Evolutionary conservation across 805 yeast genomes (phyloP).

Genomic region (Candida taoyuanica): DNA sequence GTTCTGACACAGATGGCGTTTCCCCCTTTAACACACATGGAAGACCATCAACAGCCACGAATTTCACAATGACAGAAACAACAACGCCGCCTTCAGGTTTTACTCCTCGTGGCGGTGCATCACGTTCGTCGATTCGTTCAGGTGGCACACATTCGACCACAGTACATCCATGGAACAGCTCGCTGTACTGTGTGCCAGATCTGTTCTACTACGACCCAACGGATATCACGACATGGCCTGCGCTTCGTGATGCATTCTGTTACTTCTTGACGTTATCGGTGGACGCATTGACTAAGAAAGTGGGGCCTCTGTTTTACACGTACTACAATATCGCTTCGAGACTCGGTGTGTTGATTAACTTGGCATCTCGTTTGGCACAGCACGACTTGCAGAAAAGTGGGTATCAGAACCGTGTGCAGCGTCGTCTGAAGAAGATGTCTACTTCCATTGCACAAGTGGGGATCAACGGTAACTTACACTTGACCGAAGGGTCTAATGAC

Average conservation of each 20-base stretch:
- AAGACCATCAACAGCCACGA: constrained; percentile 18
- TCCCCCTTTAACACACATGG: not conserved
- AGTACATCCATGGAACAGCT: constrained; percentile 26
- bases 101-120: constrained; percentile 1
- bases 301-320: constrained; percentile 47
- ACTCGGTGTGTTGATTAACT: constrained; percentile 47
- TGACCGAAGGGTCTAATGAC: constrained; percentile 27
- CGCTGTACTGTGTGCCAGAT: constrained; percentile 31
- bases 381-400: constrained; percentile 45
- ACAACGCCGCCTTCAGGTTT: constrained; percentile 1
- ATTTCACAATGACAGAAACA: not conserved
- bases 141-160: constrained; percentile 13
- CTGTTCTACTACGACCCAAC: constrained; percentile 55
- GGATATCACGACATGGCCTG: constrained; percentile 60
- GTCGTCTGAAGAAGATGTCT: constrained; percentile 47
- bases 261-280: constrained; percentile 44
- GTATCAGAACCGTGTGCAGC: constrained; percentile 42
- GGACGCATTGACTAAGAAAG: constrained; percentile 47
- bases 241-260: constrained; percentile 42
- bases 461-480: constrained; percentile 59
- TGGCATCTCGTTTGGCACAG: constrained; percentile 50
- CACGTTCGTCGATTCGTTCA: constrained; percentile 9
- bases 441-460: constrained; percentile 57
- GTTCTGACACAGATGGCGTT: not conserved
- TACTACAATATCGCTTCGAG: constrained; percentile 52